Percentiles rank a stretch among this genome's conserved stretches.
These are phyloP conservation scores for Hibiscus trionum DNA, from an alignment of 345 rosid genomes.

Conservation along the genomic window DNA sequence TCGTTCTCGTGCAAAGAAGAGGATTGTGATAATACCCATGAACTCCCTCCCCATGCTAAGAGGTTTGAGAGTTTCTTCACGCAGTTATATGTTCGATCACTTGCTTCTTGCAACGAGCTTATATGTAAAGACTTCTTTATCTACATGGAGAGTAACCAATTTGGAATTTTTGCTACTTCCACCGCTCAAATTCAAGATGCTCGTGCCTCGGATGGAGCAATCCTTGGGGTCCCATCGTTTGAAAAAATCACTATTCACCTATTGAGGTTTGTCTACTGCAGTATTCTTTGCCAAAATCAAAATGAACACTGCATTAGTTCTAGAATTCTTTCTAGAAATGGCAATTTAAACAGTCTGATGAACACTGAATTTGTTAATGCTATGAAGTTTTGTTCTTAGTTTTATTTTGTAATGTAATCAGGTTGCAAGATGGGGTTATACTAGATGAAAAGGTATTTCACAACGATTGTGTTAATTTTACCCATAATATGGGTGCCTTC, in stretches of 20 bases:
- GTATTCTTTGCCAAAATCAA: no score
- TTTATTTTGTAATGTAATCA: constrained; percentile 14
- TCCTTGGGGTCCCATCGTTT: constrained; percentile 73
- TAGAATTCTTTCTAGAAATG: not conserved
- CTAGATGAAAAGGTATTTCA: constrained; percentile 79
- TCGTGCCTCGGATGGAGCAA: constrained; percentile 54
- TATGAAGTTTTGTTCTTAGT: no score
- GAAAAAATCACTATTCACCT: constrained; percentile 83
- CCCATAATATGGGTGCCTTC: constrained; percentile 78
- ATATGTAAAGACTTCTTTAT: constrained; percentile 92
- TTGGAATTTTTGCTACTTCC: constrained; percentile 86
- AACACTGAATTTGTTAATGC: not conserved
- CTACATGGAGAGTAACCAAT: constrained; percentile 50
- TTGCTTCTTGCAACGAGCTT: constrained; percentile 76
- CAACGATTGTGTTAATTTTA: constrained; percentile 74
- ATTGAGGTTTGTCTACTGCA: constrained; percentile 37
- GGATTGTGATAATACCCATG: constrained; percentile 31
- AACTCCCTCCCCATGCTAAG: constrained; percentile 57
- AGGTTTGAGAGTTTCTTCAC: constrained; percentile 87
- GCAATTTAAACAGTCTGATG: not conserved
- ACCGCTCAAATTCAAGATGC: constrained; percentile 81
- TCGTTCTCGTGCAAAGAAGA: constrained; percentile 59
- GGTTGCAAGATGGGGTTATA: constrained; percentile 78
- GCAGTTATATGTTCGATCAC: constrained; percentile 57
- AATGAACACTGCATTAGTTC: not conserved